These are phyloP conservation scores for Fusarium vanettenii DNA, from an alignment of 2,329 filamentous ascomycete genomes.

Conservation along the genomic window DNA sequence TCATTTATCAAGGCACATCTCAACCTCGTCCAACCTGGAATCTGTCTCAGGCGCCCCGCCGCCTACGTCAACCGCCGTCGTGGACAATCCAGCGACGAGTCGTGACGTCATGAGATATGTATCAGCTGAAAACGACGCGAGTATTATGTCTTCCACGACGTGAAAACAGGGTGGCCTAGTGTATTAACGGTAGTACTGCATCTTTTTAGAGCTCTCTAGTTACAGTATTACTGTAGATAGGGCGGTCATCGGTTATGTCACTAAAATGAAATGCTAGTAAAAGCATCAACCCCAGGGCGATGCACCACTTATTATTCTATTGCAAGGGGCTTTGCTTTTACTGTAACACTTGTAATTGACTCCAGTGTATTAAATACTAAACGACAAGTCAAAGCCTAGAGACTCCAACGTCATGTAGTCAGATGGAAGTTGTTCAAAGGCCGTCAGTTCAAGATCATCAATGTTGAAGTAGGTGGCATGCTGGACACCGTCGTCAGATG, in stretches of 20 bases:
- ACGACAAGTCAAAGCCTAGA: neutral
- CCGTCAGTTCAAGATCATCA: neutral
- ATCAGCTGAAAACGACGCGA: neutral
- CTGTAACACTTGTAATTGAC: neutral
- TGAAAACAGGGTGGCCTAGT: too few relatives aligned
- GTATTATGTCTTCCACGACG: too few relatives aligned
- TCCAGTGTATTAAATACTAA: neutral
- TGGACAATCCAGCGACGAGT: neutral
- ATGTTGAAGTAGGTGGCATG: neutral
- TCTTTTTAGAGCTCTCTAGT: too few relatives aligned
- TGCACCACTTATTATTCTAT: neutral
- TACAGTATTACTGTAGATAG: too few relatives aligned
- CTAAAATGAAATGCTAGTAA: too few relatives aligned
- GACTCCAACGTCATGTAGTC: neutral
- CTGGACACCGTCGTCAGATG: neutral
- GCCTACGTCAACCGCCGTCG: conserved; percentile 29
- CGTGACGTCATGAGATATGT: neutral
- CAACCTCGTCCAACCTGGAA: conserved; percentile 3
- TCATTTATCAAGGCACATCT: neutral
- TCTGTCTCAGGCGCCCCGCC: conserved; percentile 20
- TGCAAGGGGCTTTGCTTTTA: neutral
- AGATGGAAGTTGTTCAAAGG: neutral
- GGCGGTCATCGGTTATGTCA: too few relatives aligned
- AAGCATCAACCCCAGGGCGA: too few relatives aligned
- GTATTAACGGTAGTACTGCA: too few relatives aligned